A percentile compares a stretch with the other conserved stretches of the same genome.
These are phyloP conservation scores for Candida gigantensis DNA, from an alignment of 1,139 yeast genomes.

Conservation along the genomic window DNA sequence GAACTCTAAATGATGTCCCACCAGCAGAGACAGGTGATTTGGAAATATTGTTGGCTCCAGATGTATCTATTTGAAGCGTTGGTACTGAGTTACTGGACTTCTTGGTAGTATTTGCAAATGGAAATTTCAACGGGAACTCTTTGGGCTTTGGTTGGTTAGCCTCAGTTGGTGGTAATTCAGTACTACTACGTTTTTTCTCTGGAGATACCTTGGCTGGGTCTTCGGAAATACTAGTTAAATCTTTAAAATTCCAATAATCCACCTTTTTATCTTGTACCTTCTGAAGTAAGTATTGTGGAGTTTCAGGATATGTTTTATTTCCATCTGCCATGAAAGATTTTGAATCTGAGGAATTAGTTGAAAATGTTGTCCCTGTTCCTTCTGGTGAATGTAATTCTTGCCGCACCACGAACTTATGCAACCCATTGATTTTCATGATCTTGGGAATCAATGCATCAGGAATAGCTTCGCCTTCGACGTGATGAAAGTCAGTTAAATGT, in stretches of 20 bases:
- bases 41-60: constrained; percentile 13
- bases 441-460: constrained; percentile 46
- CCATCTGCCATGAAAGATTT: constrained; percentile 47
- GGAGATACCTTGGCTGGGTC: constrained; percentile 3
- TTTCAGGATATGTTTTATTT: constrained; percentile 49
- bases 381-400: constrained; percentile 42
- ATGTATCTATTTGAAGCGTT: constrained; percentile 32
- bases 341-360: constrained; percentile 50
- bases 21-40: constrained; percentile 12
- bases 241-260: constrained; percentile 70
- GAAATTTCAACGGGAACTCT: constrained; percentile 15
- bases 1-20: constrained; percentile 61
- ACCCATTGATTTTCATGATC: constrained; percentile 33
- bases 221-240: constrained; percentile 25
- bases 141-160: constrained; percentile 14
- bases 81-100: constrained; percentile 17
- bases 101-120: constrained; percentile 13
- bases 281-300: constrained; percentile 61
- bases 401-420: constrained; percentile 43
- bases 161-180: not conserved
- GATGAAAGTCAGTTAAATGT: constrained; percentile 73
- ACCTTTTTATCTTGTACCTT: constrained; percentile 31
- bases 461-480: constrained; percentile 62
- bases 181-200: not conserved
- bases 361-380: constrained; percentile 28